Evolutionary conservation across 2,329 filamentous ascomycete genomes (phyloP).

Genomic region (Akanthomyces muscarius): DNA sequence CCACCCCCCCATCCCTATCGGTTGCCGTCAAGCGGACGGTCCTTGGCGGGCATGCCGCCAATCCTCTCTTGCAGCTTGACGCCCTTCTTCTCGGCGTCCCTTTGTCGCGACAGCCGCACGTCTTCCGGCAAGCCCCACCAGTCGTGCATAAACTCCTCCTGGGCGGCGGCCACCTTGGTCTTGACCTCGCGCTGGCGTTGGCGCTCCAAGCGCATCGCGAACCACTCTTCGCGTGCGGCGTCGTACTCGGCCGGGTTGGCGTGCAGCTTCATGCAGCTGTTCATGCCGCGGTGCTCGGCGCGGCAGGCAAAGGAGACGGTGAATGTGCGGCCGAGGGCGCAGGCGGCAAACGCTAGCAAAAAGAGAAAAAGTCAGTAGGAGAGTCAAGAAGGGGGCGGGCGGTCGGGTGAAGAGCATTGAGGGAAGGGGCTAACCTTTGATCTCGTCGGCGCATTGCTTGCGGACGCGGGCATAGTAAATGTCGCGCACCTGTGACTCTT

Average conservation of each 20-base stretch:
- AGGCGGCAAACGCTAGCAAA: constrained; percentile 77
- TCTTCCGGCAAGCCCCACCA: constrained; percentile 63
- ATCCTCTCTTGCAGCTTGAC: constrained; percentile 47
- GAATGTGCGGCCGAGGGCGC: constrained; percentile 80
- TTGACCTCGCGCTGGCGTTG: constrained; percentile 63
- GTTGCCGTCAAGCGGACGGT: constrained; percentile 27
- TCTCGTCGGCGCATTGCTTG: constrained; percentile 69
- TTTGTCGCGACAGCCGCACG: constrained; percentile 46
- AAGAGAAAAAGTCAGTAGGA: background rate
- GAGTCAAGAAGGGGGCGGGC: background rate
- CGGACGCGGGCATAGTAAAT: constrained; percentile 78
- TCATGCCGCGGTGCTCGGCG: constrained; percentile 77
- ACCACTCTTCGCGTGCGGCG: constrained; percentile 90
- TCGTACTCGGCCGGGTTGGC: constrained; percentile 84
- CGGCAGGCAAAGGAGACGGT: constrained; percentile 86
- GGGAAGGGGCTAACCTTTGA: constrained; percentile 55
- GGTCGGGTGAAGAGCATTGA: constrained; percentile 1
- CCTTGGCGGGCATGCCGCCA: constrained; percentile 47
- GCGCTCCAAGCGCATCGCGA: constrained; percentile 69
- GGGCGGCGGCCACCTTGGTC: constrained; percentile 54
- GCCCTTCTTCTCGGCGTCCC: constrained; percentile 48
- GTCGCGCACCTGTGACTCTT: constrained; percentile 78
- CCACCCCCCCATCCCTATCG: background rate
- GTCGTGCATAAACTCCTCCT: constrained; percentile 62
- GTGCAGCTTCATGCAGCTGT: constrained; percentile 84